Conservation (phyloP, 208 protist genomes). For the Wallacemonas rigidus region DNA sequence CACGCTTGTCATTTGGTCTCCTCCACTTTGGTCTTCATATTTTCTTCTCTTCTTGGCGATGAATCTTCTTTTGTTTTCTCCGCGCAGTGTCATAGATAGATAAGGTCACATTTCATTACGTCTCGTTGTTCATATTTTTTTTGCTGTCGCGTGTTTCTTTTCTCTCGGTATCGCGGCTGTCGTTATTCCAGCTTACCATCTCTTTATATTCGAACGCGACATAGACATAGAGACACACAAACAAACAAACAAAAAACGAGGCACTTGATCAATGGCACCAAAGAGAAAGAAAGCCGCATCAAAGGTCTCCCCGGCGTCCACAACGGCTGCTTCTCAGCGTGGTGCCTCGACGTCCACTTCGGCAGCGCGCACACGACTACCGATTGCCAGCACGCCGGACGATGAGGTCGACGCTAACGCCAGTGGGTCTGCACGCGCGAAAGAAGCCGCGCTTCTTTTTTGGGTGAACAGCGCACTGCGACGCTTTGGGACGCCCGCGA, state of each 20-base stretch:
- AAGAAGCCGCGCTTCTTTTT: conserved; percentile 33
- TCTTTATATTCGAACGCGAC: not conserved
- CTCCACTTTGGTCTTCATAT: not conserved
- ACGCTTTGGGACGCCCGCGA: not conserved
- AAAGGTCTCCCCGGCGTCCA: not conserved
- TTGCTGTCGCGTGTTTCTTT: conserved; percentile 5
- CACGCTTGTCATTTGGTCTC: too few relatives aligned
- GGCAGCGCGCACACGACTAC: not conserved
- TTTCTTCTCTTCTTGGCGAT: conserved; percentile 11
- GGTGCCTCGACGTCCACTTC: not conserved
- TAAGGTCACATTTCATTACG: not conserved
- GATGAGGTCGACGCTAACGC: not conserved
- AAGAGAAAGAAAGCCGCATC: conserved; percentile 5
- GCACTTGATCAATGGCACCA: not conserved
- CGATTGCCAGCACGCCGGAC: not conserved
- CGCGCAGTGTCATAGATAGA: not conserved
- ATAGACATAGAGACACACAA: not conserved
- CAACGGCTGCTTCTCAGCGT: not conserved
- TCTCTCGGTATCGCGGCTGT: not conserved
- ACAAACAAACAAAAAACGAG: not conserved
- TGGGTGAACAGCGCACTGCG: conserved; percentile 26
- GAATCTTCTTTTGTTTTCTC: conserved; percentile 4
- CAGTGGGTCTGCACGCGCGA: not conserved
- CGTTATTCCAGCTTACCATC: not conserved
- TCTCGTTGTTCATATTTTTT: not conserved